Base-by-base conservation (phyloP, 192 early-diverging fungal genomes). In the Borealophlyctis nickersoniae region DNA sequence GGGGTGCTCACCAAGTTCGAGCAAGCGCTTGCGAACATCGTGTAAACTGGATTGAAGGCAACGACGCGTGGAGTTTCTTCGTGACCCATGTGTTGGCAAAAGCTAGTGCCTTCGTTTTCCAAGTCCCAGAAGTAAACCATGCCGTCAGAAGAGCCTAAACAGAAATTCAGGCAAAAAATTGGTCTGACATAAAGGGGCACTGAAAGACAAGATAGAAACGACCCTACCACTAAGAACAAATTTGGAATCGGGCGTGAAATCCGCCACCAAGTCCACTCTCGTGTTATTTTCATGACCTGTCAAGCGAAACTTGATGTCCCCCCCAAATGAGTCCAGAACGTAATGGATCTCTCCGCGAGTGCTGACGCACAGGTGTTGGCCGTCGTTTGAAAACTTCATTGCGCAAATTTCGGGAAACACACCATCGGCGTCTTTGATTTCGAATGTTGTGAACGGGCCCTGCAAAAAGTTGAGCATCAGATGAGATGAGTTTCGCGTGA, bases 191-290 rank as follows among this genome's bases (percentile, higher is more conserved):
- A 27, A 14, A 27, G 26, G 7, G n/a, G 26, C 32, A 16, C 3
- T 76, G 2, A 52, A 65, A 30, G 5, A 54, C 22, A 28, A 65
- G 45, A 62, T 31, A 26, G n/a, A n/a, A n/a, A n/a, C n/a, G n/a
- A n/a, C n/a, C n/a, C n/a, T 72, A 80, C 89, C 89, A 54, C 83
- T 81, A 22, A 86, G 33, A 16, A 88, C 87, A 76, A 73, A 92
- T 57, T 84, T 69, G 34, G 82, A 87, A 70, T 94, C 90, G 2
- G 92, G 91, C 3, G 87, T 86, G 31, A 87, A 81, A 27, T 66
- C 67, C 14, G 74, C 86, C 22, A 83, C 81, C 33, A 90, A 80
- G 16, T 79, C 81, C 49, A 77, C 48, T 5, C 27, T 35, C 3
- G 31, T 24, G 16, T 13, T 39, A 49, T 77, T 78, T 23, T 33